These are phyloP conservation scores for Candida oleophila DNA, from an alignment of 805 yeast genomes.

Conservation along the genomic window DNA sequence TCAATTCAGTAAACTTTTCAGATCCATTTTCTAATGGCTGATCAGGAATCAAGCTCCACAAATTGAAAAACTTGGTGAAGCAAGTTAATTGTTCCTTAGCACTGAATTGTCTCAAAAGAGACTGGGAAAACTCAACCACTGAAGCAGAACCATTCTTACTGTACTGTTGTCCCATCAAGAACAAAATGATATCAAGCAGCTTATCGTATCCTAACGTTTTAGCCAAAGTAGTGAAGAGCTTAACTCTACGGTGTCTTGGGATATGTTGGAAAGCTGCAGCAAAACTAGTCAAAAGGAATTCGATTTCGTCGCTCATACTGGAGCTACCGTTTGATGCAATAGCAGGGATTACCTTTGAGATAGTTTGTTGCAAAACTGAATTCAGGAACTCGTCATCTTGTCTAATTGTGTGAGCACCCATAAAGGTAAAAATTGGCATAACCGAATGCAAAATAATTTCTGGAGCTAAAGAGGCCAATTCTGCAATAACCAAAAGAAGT, in stretches of 20 bases:
- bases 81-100: slow-evolving; percentile 67
- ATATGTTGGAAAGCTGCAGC: slow-evolving; percentile 94
- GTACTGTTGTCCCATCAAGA: slow-evolving; percentile 80
- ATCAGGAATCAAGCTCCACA: slow-evolving; percentile 51
- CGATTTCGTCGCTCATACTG: slow-evolving; percentile 60
- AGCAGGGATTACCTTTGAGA: slow-evolving; percentile 88
- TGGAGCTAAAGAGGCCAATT: slow-evolving; percentile 84
- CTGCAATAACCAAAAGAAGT: slow-evolving; percentile 78
- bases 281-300: slow-evolving; percentile 82
- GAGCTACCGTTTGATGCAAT: slow-evolving; percentile 48
- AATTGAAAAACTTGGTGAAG: slow-evolving; percentile 45
- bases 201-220: slow-evolving; percentile 66
- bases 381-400: slow-evolving; percentile 96
- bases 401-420: slow-evolving; percentile 97
- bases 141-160: slow-evolving; percentile 31
- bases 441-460: slow-evolving; percentile 91
- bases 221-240: slow-evolving; percentile 74
- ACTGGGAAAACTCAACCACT: slow-evolving; percentile 66
- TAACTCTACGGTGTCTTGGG: slow-evolving; percentile 93
- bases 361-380: slow-evolving; percentile 89
- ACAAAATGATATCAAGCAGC: slow-evolving; percentile 70
- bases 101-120: slow-evolving; percentile 66
- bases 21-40: slow-evolving; percentile 38
- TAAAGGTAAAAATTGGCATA: slow-evolving; percentile 99
- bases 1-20: slow-evolving; percentile 36